A percentile compares a stretch with the other conserved stretches of the same genome.
phyloP scores from a whole-genome alignment of 1,139 yeast species.

The Saccharomyces hybrid region DNA sequence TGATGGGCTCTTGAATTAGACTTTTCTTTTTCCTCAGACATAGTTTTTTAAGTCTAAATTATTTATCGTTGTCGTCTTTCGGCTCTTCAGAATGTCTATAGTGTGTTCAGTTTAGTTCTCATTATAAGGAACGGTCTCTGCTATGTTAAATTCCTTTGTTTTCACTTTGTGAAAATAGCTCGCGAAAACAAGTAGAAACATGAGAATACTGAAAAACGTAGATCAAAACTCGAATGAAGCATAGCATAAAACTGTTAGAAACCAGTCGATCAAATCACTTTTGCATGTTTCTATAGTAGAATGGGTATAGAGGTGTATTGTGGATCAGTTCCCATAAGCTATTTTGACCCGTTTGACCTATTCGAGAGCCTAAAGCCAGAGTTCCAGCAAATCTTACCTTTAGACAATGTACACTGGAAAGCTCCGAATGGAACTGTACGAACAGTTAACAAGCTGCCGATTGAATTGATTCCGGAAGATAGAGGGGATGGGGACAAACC shows the following conservation, averaged over 20 bases:
- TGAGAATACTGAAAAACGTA: background rate
- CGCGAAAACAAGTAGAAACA: background rate
- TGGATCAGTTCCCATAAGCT: constrained; percentile 44
- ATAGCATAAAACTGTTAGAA: background rate
- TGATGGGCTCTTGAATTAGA: constrained; percentile 1
- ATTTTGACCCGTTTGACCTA: constrained; percentile 78
- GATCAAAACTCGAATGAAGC: background rate
- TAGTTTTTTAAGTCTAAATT: constrained; percentile 14
- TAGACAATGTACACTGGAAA: constrained; percentile 77
- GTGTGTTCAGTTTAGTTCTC: constrained; percentile 38
- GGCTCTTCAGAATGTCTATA: constrained; percentile 29
- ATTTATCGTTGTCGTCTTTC: background rate
- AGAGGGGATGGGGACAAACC: constrained; percentile 5
- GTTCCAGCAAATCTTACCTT: constrained; percentile 48
- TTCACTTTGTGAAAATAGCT: background rate
- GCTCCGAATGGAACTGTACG: constrained; percentile 46
- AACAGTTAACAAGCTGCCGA: constrained; percentile 57
- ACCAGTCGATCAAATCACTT: background rate
- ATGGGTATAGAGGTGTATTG: background rate
- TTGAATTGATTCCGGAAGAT: constrained; percentile 53
- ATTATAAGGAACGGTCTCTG: constrained; percentile 39
- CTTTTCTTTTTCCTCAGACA: constrained; percentile 27
- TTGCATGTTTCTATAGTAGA: background rate
- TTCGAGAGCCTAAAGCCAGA: constrained; percentile 48
- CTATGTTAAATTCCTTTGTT: background rate